These are phyloP conservation scores for Incumbomyces delicatus DNA, from an alignment of 2,329 filamentous ascomycete genomes.

Conservation along the genomic window DNA sequence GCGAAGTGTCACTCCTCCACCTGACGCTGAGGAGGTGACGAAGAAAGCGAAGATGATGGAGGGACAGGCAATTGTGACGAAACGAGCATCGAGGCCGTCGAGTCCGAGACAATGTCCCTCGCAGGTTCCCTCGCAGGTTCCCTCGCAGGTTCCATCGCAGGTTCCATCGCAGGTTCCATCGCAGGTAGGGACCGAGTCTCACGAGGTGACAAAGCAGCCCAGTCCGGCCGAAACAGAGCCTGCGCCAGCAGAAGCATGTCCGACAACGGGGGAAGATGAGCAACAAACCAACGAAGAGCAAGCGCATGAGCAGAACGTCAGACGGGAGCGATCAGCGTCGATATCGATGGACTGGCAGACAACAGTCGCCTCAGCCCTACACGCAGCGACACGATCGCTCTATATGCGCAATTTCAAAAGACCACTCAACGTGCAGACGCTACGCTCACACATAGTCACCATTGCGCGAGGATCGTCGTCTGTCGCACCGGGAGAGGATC, in stretches of 20 bases:
- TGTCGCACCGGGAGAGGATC: conserved; percentile 39
- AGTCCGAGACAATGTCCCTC: not conserved
- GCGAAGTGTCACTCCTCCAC: conserved; percentile 53
- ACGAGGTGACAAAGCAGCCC: not conserved
- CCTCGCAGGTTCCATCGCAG: not conserved
- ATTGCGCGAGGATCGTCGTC: conserved; percentile 54
- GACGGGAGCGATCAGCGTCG: conserved; percentile 21
- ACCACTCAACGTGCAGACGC: conserved; percentile 59
- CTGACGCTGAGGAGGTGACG: conserved; percentile 38
- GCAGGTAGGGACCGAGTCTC: not conserved
- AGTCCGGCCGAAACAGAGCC: not conserved
- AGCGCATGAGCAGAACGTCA: conserved; percentile 26
- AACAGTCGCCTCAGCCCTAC: conserved; percentile 47
- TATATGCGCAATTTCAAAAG: conserved; percentile 90
- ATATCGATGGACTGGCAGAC: conserved; percentile 24
- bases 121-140: not conserved
- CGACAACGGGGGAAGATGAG: conserved; percentile 7
- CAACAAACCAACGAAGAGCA: conserved; percentile 15
- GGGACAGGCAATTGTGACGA: conserved; percentile 6
- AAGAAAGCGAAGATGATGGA: conserved; percentile 6
- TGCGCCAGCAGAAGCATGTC: too few relatives aligned
- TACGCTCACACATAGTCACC: conserved; percentile 59
- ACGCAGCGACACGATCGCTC: conserved; percentile 64
- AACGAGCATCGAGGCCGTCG: conserved; percentile 1
- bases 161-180: not conserved